Evolutionary conservation across 1,284 basidiomycete genomes (phyloP), one percentile per base, ranked within the genome.

Genomic region (Tilletia setariae): DNA sequence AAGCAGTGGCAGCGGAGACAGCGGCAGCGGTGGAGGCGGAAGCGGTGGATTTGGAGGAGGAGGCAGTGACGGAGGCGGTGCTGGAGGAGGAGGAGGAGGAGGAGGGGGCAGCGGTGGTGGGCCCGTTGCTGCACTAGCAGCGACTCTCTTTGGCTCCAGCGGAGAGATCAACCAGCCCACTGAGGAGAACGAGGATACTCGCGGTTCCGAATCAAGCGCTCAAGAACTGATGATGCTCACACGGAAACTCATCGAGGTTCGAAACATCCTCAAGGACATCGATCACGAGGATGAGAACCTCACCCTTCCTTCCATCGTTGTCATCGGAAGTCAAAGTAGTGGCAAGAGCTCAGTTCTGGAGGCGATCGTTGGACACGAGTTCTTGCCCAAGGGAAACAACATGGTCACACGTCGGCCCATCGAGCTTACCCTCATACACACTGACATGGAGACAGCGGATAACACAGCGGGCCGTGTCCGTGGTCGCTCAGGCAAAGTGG

Each of bases 331-430:
- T 79, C 95, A 99, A 85, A 96, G 93, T 83, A 94, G 92, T 2
- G 95, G 95, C 3, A 99, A 99, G 86, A 95, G 93, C 78, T 94
- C 92, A 30, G 96, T 99, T 0, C 85, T 99, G 66, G 95, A 99
- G 83, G 91, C 96, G 1, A 93, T 99, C 74, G 96, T 99, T 25
- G 96, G 95, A 0, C 93, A 97, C 74, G 94, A 98, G 83, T 98
- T 99, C 83, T 85, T 99, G 49, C 96, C 95, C 46, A 98, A 98
- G 85, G 95, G 95, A 68, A 91, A 94, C 84, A 98, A 98, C 84
- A 99, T 99, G 96, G 96, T 98, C 59, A 99, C 95, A 0, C 91
- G 95, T 1, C 90, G 95, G 63, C 96, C 95, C 0, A 96, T 99
- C 78, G 95, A 99, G 82, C 88, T 98, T 68, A 98, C 95, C 0